Evolutionary conservation across 2,329 filamentous ascomycete genomes (phyloP).

Genomic region (Chaetomiaceae sp.): DNA sequence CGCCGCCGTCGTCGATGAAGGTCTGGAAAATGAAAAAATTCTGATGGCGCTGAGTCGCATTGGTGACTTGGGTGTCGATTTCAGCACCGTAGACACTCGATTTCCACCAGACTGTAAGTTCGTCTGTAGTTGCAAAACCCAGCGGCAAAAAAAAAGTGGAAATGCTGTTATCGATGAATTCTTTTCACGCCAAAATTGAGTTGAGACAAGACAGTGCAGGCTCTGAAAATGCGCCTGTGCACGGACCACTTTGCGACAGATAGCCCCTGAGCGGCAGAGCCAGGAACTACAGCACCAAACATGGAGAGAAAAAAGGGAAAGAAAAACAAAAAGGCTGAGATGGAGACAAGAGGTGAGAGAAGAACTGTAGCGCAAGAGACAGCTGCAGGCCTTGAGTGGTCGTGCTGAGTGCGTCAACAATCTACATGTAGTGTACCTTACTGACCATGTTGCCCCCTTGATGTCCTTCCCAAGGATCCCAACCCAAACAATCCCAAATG

Average conservation of each 20-base stretch:
- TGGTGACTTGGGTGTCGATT: too few species aligned
- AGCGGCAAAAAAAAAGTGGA: neutral
- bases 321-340: neutral
- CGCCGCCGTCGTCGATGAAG: neutral
- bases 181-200: neutral
- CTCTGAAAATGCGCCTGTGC: neutral
- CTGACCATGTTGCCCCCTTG: too few species aligned
- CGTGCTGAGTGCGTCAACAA: too few species aligned
- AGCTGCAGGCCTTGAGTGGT: too few species aligned
- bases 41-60: constrained; percentile 16
- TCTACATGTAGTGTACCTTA: too few species aligned
- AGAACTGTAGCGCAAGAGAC: too few species aligned
- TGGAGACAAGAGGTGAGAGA: too few species aligned
- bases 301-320: constrained; percentile 3
- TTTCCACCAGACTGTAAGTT: neutral
- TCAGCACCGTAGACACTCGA: too few species aligned
- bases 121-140: neutral
- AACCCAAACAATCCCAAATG: too few species aligned
- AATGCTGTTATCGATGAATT: neutral
- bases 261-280: too few species aligned
- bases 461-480: too few species aligned
- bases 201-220: neutral
- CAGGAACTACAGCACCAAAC: too few species aligned
- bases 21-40: constrained; percentile 12
- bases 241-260: neutral